These are phyloP conservation scores for Pyrenopolyporus hunteri DNA, from an alignment of 495 filamentous ascomycete species.

Conservation along the genomic window DNA sequence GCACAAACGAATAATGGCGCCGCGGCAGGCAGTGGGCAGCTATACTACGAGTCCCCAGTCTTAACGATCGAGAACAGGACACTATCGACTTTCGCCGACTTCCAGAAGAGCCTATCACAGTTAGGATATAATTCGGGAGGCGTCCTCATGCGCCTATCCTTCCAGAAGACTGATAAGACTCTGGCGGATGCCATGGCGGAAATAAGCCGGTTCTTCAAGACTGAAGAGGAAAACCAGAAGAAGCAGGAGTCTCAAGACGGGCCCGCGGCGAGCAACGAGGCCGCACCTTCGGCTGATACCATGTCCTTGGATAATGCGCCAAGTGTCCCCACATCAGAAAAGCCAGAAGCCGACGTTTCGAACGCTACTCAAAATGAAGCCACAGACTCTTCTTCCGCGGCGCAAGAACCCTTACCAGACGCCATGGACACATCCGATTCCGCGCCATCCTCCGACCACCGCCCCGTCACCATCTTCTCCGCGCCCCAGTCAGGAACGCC, in stretches of 20 bases:
- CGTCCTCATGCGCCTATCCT: slow-evolving; percentile 76
- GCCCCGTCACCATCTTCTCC: slow-evolving; percentile 72
- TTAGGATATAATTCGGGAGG: slow-evolving; percentile 84
- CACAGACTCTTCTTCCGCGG: background rate
- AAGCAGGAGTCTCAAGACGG: slow-evolving; percentile 13
- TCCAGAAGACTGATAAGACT: slow-evolving; percentile 74
- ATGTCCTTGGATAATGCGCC: background rate
- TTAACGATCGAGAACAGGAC: slow-evolving; percentile 80
- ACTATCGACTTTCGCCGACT: slow-evolving; percentile 72
- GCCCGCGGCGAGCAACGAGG: slow-evolving; percentile 5
- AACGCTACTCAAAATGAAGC: background rate
- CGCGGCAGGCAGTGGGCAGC: slow-evolving; percentile 67
- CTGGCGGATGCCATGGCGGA: slow-evolving; percentile 84
- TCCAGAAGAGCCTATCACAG: slow-evolving; percentile 87
- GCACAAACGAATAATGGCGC: slow-evolving; percentile 60
- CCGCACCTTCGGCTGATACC: slow-evolving; percentile 14
- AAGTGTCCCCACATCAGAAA: background rate
- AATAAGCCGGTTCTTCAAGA: slow-evolving; percentile 73
- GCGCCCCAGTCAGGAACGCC: slow-evolving; percentile 75
- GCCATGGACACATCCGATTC: slow-evolving; percentile 44
- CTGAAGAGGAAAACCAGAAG: slow-evolving; percentile 35
- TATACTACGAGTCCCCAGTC: slow-evolving; percentile 88
- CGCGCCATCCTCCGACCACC: slow-evolving; percentile 37
- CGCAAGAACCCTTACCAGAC: slow-evolving; percentile 26
- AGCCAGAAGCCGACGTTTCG: slow-evolving; percentile 6